Evolutionary conservation across 345 rosid species (phyloP), one percentile per base, ranked within the genome.

Genomic region (Hypericum androsaemum): DNA sequence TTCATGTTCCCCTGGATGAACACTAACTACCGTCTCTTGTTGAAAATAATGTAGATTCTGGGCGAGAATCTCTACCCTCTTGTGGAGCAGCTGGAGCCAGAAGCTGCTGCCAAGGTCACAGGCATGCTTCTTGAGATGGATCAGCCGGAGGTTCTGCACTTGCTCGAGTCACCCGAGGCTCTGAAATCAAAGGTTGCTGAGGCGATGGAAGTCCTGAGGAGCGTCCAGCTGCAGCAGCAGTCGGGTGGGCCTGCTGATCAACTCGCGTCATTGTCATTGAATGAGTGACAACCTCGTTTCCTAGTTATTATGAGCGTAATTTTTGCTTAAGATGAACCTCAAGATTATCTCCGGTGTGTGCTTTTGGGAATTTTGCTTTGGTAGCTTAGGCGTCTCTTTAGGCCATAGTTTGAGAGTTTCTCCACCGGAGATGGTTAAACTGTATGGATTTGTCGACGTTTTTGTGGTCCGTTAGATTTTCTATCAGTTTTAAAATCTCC

Each of bases 91-190:
- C 14, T 59, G 56, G 63, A 59, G 50, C 63, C 51, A 12, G 63
- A 42, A n/a, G 17, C 39, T 35, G 64, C 64, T n/a, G 64, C 56
- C 7, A 59, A 59, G 56, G 57, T 59, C 6, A 59, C 64, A 0
- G 64, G 64, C 5, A 59, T 59, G 56, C 64, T 59, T 15, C 64
- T 59, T n/a, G 64, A 59, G 56, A 59, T 59, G 64, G 56, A 59
- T 36, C 50, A 50, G 50, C 13, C 49, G 6, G 57, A 59, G 39
- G 64, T 59, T 13, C 17, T 59, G 53, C 64, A 59, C 53, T 39
- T 51, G 50, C 32, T 57, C 0, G 60, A 46, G 39, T 56, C 52
- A n/a, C 60, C 60, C 10, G 52, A 58, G 6, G 53, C 56, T 28
- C 8, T 59, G 32, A 59, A 14, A 42, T 56, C 47, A 1, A 50